Conservation (phyloP, 805 yeast species). For the Kuraishia floccosa region DNA sequence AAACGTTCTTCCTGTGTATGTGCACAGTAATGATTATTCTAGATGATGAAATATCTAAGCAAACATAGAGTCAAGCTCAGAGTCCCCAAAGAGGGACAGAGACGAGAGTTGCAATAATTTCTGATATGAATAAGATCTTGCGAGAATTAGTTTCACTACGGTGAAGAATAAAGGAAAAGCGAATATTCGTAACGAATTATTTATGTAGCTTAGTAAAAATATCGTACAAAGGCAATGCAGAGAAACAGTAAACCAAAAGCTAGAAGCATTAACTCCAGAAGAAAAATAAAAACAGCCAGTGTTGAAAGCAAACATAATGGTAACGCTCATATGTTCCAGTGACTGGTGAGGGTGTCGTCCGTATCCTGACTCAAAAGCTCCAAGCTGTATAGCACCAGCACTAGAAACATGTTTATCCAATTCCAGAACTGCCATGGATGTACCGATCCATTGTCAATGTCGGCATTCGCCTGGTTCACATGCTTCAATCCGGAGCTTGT, state of each 20-base stretch:
- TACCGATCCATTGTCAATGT: slow-evolving; percentile 13
- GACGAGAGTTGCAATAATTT: slow-evolving; percentile 61
- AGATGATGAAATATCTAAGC: slow-evolving; percentile 73
- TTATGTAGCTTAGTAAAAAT: not conserved
- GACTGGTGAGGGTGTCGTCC: slow-evolving; percentile 20
- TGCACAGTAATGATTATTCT: too few species aligned
- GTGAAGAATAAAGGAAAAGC: slow-evolving; percentile 3
- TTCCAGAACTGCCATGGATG: slow-evolving; percentile 97
- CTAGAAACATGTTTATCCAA: slow-evolving; percentile 83
- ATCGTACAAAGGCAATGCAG: not conserved
- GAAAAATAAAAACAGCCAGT: slow-evolving; percentile 1
- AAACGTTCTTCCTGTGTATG: too few species aligned
- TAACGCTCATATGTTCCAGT: slow-evolving; percentile 13
- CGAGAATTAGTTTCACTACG: too few species aligned
- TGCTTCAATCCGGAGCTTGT: too few species aligned
- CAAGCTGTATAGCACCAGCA: slow-evolving; percentile 66
- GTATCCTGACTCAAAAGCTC: slow-evolving; percentile 44
- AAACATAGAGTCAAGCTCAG: slow-evolving; percentile 89
- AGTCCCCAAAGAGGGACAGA: slow-evolving; percentile 31
- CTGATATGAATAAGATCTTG: too few species aligned
- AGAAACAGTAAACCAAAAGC: slow-evolving; percentile 1
- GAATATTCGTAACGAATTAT: slow-evolving; percentile 1
- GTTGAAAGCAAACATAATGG: not conserved
- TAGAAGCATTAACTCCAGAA: slow-evolving; percentile 1
- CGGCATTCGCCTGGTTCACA: slow-evolving; percentile 1